Conservation (phyloP, 2,329 filamentous ascomycete species). For the Neurospora crassa region DNA sequence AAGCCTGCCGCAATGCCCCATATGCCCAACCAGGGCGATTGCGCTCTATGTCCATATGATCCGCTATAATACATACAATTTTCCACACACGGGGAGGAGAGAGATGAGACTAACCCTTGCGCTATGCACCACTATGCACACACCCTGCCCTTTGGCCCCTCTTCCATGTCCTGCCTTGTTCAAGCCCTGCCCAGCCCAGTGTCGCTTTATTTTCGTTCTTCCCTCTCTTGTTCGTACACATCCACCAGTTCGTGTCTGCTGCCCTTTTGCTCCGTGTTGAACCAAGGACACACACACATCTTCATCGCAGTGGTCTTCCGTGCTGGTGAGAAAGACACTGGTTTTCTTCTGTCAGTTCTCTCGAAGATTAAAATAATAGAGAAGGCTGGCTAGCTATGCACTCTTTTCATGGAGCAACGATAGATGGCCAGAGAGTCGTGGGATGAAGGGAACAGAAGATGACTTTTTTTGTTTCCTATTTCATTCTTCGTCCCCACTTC, state of each 20-base stretch:
- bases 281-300: slow-evolving; percentile 7
- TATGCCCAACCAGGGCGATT: slow-evolving; percentile 12
- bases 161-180: not conserved
- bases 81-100: slow-evolving; percentile 35
- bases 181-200: slow-evolving; percentile 3
- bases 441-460: not conserved
- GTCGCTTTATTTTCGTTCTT: not conserved
- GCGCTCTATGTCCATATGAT: slow-evolving; percentile 20
- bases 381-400: not conserved
- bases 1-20: slow-evolving; percentile 10
- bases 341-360: slow-evolving; percentile 4
- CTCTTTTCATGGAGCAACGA: not conserved
- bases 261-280: not conserved
- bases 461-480: not conserved
- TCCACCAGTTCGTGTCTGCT: not conserved
- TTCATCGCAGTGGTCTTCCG: slow-evolving; percentile 5
- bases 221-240: slow-evolving; percentile 12
- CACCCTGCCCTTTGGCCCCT: slow-evolving; percentile 7
- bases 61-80: slow-evolving; percentile 40
- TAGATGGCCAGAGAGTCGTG: not conserved
- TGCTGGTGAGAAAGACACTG: not conserved
- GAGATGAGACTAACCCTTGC: slow-evolving; percentile 28
- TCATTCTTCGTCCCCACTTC: slow-evolving; percentile 1
- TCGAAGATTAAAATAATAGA: slow-evolving; percentile 13
- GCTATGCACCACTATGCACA: slow-evolving; percentile 24